A percentile compares a stretch with the other conserved stretches of the same genome.
Evolutionary conservation across 176 grass and related monocot genomes (phyloP).

Genomic region (Aegilops sharonensis): DNA sequence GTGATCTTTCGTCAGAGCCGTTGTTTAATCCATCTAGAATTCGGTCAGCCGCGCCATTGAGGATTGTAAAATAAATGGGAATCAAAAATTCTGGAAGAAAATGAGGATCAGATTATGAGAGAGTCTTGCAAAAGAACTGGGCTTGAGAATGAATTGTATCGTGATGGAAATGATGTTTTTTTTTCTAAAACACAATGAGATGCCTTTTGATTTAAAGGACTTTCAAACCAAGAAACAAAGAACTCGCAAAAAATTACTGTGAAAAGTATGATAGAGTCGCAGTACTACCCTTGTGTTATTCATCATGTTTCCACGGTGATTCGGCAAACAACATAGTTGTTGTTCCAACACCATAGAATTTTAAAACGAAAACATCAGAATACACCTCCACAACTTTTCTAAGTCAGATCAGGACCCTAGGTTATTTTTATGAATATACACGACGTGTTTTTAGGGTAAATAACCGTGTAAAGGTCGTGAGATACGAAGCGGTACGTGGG

Average conservation of each 20-base stretch:
- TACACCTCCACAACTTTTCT: neutral
- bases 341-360: neutral
- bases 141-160: neutral
- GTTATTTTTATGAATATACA: no score
- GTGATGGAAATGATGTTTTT: neutral
- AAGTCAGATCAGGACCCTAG: no score
- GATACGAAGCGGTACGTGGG: no score
- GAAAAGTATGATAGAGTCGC: neutral
- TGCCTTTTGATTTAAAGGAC: neutral
- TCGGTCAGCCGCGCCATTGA: no score
- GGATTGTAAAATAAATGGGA: no score
- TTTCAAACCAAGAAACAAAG: neutral
- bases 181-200: no score
- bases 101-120: no score
- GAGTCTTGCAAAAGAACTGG: no score
- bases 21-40: neutral
- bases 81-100: no score
- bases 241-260: neutral
- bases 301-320: neutral
- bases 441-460: no score
- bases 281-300: neutral
- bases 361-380: neutral
- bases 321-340: neutral
- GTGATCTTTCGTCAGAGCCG: neutral
- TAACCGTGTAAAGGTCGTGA: no score